Base-by-base conservation (phyloP, 345 rosid species). In the Ceriops tagal region DNA sequence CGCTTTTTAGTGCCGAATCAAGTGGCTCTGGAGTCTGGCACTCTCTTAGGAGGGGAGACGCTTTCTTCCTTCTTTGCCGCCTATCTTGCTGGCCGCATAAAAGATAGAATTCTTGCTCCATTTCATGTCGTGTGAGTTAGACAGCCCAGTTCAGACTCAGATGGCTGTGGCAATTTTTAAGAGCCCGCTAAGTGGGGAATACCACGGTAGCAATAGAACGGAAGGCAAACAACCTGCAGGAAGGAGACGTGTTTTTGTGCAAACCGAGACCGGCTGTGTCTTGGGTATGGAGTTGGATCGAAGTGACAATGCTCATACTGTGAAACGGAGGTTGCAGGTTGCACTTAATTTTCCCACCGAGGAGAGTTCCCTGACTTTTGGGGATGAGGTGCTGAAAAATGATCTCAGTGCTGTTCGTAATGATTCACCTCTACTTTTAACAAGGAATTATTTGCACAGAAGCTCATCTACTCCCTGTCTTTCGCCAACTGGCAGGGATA, bases 241-340 rank as follows among this genome's bases (percentile, higher is more conserved):
- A 34, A 78, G 97, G 68, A 89, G 99, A 58, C 79, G 88, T 64
- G 98, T 96, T 46, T 96, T 96, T 43, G 98, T 96, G 68, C 98
- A 96, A 60, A 96, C 99, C 0, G 99, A 96, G 81, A 92, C 87
- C 8, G 99, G 98, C 37, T 96, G 96, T 81, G 99, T 96, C 26
- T 73, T 92, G 75, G 98, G 93, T n/a, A 92, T 96, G 99, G 99
- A 96, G 78, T 74, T 96, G 73, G 98, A 96, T 77, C 97, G 99
- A 15, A 52, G 88, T 58, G 99, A 96, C 77, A 96, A 83, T 80
- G 99, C 85, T 11, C 96, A 96, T 67, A 92, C 95, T 0, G 97
- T 96, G 69, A 96, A 96, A 67, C 84, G 96, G 67, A 88, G 99
- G 87, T 74, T 96, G 80, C 98, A 92, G 85, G 46, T 96, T 59